These are phyloP conservation scores for Athelia psychrophila DNA, from an alignment of 1,284 basidiomycete genomes.

Conservation along the genomic window DNA sequence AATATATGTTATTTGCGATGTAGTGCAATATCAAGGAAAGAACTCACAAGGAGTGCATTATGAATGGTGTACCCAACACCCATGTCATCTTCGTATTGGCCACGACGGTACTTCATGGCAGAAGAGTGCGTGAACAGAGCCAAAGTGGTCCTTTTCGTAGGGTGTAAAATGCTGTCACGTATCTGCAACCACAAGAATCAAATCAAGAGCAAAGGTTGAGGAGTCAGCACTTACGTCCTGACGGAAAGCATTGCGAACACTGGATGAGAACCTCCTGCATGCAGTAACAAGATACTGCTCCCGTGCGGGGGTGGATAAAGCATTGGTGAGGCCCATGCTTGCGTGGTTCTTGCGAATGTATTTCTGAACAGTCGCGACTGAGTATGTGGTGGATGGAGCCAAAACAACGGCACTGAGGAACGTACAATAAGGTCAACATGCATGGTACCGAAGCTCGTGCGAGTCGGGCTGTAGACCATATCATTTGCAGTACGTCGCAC, in stretches of 20 bases:
- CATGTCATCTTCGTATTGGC: background rate
- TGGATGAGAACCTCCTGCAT: background rate
- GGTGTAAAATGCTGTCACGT: background rate
- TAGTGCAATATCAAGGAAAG: no score
- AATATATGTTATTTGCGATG: background rate
- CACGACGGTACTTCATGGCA: background rate
- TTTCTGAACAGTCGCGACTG: background rate
- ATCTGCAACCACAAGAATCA: background rate
- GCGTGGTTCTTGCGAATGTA: background rate
- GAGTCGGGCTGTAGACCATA: background rate
- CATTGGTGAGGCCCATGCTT: background rate
- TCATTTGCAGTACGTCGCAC: background rate
- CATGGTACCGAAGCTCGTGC: background rate
- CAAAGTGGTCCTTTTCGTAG: background rate
- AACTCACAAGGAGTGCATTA: background rate
- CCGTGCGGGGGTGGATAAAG: background rate
- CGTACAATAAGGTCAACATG: background rate
- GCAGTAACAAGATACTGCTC: background rate
- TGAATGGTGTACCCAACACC: background rate
- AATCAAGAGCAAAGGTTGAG: background rate
- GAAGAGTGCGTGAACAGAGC: background rate
- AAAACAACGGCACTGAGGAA: background rate
- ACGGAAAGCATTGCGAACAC: background rate
- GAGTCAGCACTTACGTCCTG: background rate
- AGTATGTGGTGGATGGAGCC: background rate